phyloP scores from a whole-genome alignment of 2,329 filamentous ascomycete genomes.

The Penicillium aurantiogriseum region DNA sequence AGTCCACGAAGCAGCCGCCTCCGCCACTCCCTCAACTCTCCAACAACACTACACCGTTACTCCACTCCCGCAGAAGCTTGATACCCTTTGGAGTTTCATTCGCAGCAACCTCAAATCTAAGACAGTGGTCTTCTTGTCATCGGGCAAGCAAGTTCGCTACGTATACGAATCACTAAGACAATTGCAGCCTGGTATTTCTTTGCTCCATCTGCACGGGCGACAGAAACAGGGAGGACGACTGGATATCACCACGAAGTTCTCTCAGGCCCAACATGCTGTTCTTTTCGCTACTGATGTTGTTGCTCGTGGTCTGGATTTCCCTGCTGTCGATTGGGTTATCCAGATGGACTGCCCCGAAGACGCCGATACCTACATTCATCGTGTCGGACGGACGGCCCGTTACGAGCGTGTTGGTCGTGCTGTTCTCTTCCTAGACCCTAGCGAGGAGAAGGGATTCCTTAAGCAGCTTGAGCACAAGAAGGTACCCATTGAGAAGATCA shows the following conservation, averaged over 20 bases:
- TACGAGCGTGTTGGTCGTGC: constrained; percentile 86
- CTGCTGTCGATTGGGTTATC: constrained; percentile 97
- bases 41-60: constrained; percentile 91
- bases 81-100: constrained; percentile 90
- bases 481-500: constrained; percentile 82
- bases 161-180: constrained; percentile 91
- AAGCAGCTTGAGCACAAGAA: constrained; percentile 82
- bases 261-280: constrained; percentile 75
- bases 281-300: constrained; percentile 95
- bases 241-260: constrained; percentile 83
- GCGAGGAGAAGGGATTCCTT: constrained; percentile 89
- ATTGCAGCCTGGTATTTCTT: constrained; percentile 87
- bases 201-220: constrained; percentile 88
- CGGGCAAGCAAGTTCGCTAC: constrained; percentile 94
- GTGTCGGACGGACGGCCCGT: constrained; percentile 89
- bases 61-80: constrained; percentile 81
- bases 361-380: constrained; percentile 95
- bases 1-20: constrained; percentile 77
- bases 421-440: constrained; percentile 87
- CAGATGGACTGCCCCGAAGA: constrained; percentile 97
- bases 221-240: constrained; percentile 88
- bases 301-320: constrained; percentile 91
- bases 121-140: constrained; percentile 92
- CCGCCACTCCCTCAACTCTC: constrained; percentile 77
- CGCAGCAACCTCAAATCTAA: constrained; percentile 88